phyloP scores from a whole-genome alignment of 768 basidiomycete genomes.

The Suillus luteus region DNA sequence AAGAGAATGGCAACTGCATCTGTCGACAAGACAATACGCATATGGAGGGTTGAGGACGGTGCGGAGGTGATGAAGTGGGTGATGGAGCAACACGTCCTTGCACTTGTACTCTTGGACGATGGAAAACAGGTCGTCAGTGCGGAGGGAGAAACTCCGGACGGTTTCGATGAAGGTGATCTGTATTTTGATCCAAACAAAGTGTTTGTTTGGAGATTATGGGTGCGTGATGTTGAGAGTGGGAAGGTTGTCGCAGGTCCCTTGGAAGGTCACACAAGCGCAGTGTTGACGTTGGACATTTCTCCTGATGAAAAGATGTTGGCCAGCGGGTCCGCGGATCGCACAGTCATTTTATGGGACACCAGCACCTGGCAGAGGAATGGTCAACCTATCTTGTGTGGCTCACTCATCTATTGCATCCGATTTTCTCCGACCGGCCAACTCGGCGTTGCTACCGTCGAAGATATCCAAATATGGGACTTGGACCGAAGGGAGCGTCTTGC shows the following conservation, averaged over 20 bases:
- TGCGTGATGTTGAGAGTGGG: neutral
- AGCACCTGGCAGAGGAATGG: neutral
- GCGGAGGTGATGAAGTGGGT: neutral
- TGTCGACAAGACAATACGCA: neutral
- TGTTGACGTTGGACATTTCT: neutral
- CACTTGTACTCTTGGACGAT: neutral
- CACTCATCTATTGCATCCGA: neutral
- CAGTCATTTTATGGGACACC: neutral
- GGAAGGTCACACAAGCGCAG: neutral
- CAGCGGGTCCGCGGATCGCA: neutral
- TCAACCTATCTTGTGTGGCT: neutral
- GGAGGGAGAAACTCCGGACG: neutral
- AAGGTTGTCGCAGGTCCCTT: neutral
- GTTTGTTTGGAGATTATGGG: neutral
- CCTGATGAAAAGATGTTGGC: neutral
- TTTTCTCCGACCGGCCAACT: neutral
- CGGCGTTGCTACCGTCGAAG: neutral
- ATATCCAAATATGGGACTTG: neutral
- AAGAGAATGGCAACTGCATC: neutral
- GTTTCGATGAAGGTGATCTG: too few species aligned
- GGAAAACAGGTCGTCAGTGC: neutral
- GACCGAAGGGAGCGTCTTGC: neutral
- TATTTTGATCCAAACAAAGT: too few species aligned
- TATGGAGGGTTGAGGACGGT: neutral
- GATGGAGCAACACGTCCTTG: rapidly evolving